phyloP scores from a whole-genome alignment of 441 rosid species.

The Croton setiger region DNA sequence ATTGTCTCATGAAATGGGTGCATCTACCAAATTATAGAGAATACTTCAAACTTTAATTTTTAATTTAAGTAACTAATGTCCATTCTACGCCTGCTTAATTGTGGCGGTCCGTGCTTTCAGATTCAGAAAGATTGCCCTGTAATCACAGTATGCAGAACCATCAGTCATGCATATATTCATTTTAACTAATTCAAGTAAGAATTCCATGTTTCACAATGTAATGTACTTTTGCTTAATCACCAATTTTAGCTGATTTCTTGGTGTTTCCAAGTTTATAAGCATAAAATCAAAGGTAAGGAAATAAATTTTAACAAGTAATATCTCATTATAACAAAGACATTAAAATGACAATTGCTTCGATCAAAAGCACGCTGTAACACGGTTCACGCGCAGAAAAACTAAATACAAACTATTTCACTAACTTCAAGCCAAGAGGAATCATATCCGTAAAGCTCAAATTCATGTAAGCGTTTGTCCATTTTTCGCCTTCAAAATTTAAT shows the following conservation, averaged over 20 bases:
- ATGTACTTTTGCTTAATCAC: neutral
- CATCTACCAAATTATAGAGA: neutral
- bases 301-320: too few relatives aligned
- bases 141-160: slow-evolving; percentile 13
- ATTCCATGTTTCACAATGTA: too few relatives aligned
- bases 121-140: slow-evolving; percentile 64
- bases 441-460: neutral
- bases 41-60: neutral
- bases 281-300: neutral
- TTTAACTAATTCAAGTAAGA: neutral
- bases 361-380: neutral
- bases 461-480: neutral
- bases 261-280: neutral
- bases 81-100: slow-evolving; percentile 45
- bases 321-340: neutral
- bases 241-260: neutral
- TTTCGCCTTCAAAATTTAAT: neutral
- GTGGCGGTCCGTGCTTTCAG: slow-evolving; percentile 60
- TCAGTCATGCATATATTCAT: neutral
- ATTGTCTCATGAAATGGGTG: neutral
- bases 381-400: neutral
- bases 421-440: neutral
- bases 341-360: neutral
- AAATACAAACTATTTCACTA: neutral
- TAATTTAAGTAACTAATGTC: neutral